Conservation (phyloP, 1,284 basidiomycete species). For the Irpex sp. region DNA sequence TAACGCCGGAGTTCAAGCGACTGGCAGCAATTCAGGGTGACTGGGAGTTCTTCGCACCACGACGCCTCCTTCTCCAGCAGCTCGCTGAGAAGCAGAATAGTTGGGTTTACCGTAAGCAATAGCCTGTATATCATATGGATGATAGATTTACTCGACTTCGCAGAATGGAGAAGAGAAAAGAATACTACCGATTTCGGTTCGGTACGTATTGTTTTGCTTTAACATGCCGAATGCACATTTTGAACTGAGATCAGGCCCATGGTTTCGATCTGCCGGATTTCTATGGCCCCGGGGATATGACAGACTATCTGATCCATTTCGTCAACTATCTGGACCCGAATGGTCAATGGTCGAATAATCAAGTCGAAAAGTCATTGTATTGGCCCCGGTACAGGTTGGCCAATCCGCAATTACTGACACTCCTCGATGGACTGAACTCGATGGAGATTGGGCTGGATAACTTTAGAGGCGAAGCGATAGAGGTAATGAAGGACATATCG, state of each 20-base stretch:
- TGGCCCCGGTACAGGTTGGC: slow-evolving; percentile 20
- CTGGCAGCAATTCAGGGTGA: slow-evolving; percentile 49
- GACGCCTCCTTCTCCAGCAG: slow-evolving; percentile 29
- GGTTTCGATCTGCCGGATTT: slow-evolving; percentile 20
- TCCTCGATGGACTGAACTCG: slow-evolving; percentile 21
- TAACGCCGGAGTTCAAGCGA: slow-evolving; percentile 49
- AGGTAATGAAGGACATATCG: slow-evolving; percentile 27
- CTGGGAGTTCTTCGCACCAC: slow-evolving; percentile 46
- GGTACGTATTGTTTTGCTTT: slow-evolving; percentile 23
- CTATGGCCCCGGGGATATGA: slow-evolving; percentile 19
- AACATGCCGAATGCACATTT: background rate
- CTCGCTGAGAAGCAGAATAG: slow-evolving; percentile 38
- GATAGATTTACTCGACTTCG: background rate
- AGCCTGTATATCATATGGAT: background rate
- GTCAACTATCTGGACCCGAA: slow-evolving; percentile 25
- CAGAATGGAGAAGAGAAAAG: slow-evolving; percentile 26
- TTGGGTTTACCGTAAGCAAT: slow-evolving; percentile 44
- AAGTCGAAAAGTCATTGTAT: background rate
- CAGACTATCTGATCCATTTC: slow-evolving; percentile 24
- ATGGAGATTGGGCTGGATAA: slow-evolving; percentile 27
- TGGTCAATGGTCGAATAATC: slow-evolving; percentile 10
- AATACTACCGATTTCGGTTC: slow-evolving; percentile 39
- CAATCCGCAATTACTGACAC: slow-evolving; percentile 19
- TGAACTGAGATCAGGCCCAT: slow-evolving; percentile 11
- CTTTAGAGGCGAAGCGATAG: slow-evolving; percentile 32